phyloP scores from a whole-genome alignment of 331 rosid genomes.

The Erythrophleum ivorense region DNA sequence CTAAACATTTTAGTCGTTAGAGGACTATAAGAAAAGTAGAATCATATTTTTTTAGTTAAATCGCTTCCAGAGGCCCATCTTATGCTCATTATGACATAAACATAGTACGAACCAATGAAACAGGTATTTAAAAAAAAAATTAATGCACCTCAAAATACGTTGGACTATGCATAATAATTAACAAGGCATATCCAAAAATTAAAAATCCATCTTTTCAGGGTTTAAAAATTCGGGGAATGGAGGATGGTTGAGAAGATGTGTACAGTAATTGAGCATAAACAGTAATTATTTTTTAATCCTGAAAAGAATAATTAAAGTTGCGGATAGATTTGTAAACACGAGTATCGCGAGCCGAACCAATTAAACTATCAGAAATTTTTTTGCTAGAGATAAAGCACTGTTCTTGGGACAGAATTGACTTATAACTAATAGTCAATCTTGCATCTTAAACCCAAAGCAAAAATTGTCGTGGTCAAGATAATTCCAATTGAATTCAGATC shows the following conservation, averaged over 20 bases:
- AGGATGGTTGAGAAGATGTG: background rate
- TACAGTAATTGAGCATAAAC: constrained; percentile 8
- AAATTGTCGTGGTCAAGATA: constrained; percentile 18
- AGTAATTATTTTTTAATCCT: background rate
- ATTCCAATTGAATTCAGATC: constrained; percentile 50
- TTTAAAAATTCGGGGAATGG: background rate
- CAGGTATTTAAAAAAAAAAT: constrained; percentile 2
- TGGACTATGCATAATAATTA: constrained; percentile 18
- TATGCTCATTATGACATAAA: background rate
- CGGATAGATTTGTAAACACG: background rate
- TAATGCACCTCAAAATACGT: constrained; percentile 27
- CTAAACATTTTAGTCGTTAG: background rate
- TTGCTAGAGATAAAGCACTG: constrained; percentile 11
- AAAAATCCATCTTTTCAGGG: background rate
- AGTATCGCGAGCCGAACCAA: constrained; percentile 31
- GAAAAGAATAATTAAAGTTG: constrained; percentile 20
- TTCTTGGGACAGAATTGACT: constrained; percentile 36
- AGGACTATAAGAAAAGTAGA: background rate
- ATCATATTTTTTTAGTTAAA: background rate
- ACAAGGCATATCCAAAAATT: constrained; percentile 27
- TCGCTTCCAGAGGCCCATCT: background rate
- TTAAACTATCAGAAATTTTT: constrained; percentile 15
- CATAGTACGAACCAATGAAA: background rate
- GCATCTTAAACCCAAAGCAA: constrained; percentile 21
- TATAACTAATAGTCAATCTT: constrained; percentile 19